Base-by-base conservation (phyloP, 768 basidiomycete species). In the Naganishia onofrii region DNA sequence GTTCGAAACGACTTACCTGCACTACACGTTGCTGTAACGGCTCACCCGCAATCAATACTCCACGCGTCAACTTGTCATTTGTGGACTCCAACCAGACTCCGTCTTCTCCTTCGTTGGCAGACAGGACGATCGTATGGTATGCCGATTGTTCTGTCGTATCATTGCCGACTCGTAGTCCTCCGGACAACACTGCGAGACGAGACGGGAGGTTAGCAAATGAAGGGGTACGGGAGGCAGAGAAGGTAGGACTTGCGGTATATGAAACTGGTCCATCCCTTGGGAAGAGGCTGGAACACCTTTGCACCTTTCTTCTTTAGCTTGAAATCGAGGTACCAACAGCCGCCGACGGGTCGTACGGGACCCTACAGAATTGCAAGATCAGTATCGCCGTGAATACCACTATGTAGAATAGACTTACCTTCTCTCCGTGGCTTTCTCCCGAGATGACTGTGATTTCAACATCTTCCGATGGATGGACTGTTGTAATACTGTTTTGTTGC, bases 251-350 rank as follows among this genome's bases (percentile, higher is more conserved):
- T 77, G 91, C 91, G 84, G 79, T 93, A 95, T 31, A 89, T 82
- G 77, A 97, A 96, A 0, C 90, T 80, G 7, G 92, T 96, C 95
- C 95, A 98, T 21, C 88, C 89, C n/a, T 75, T 72, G n/a, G 83
- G 93, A 48, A 97, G 84, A 12, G 89, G 87, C 78, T 94, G 94
- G 83, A 91, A 95, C 34, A 92, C 85, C 34, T 78, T 83, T 29
- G 78, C 79, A 1, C 86, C 87, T 34, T 86, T 84, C 70, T 85
- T 85, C 31, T 84, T 81, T 78, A 94, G 88, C 69, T 83, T 87
- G 71, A 89, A 82, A 76, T 94, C 91, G 82, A 94, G 88, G 81
- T 87, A 96, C 91, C 92, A 94, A 81, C 93, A 94, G 6, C 94
- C 94, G 15, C 94, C 94, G 0, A 93, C 85, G 0, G 92, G 92